Conservation (phyloP, 2,329 filamentous ascomycete species). For the Cercospora berteroae region DNA sequence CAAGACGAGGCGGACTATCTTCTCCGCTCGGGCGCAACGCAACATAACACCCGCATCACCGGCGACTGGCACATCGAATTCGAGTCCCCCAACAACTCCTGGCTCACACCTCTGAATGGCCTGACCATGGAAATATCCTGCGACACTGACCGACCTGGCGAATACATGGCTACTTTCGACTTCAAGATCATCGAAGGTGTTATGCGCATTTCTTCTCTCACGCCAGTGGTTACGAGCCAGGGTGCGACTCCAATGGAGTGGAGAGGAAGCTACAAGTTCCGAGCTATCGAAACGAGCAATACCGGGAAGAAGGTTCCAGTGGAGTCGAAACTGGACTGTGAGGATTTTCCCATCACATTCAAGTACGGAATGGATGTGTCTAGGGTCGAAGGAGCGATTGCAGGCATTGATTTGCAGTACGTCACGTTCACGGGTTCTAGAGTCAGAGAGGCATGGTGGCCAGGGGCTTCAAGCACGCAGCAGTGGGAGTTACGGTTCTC, state of each 20-base stretch:
- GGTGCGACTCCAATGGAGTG: background rate
- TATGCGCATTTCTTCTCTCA: background rate
- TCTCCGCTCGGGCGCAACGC: background rate
- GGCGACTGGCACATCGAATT: background rate
- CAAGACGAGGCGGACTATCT: background rate
- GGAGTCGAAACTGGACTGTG: background rate
- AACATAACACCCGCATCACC: background rate
- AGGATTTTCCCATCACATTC: background rate
- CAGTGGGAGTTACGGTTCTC: background rate
- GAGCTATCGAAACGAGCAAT: background rate
- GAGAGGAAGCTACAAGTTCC: background rate
- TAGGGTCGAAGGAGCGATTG: background rate
- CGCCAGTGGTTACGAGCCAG: background rate
- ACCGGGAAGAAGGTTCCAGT: background rate
- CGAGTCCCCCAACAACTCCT: background rate
- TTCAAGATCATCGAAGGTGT: background rate
- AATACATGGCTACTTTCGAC: background rate
- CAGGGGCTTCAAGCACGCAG: background rate
- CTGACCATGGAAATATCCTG: background rate
- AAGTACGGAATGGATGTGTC: background rate
- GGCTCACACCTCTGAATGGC: background rate
- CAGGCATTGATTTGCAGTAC: background rate
- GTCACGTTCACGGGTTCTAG: background rate
- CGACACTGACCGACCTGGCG: background rate
- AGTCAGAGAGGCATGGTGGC: background rate